Base-by-base conservation (phyloP, 805 yeast genomes). In the Saccharomycopsis olivae region DNA sequence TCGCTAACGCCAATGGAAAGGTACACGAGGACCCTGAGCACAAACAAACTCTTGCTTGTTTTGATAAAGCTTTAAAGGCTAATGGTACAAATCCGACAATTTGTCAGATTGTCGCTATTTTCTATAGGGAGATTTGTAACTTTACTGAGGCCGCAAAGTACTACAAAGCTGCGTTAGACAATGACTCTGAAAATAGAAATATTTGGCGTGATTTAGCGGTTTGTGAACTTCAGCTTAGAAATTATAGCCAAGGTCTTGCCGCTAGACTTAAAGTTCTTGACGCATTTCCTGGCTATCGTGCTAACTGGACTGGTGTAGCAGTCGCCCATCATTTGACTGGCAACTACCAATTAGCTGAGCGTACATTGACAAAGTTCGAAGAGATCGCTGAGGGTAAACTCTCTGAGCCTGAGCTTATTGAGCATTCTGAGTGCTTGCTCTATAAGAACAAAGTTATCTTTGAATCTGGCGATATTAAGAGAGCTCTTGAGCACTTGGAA, bases 231-330 rank as follows among this genome's bases (percentile, higher is more conserved):
- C 97, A 92, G 52, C 65, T 69, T 47, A 75, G 96, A 46, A 88
- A 85, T 53, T 85, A 65, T 55, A 72, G 71, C 50, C 68, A 68
- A 18, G 67, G 81, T 46, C 67, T 73, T 3, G 71, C 62, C 9
- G 71, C 89, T 2, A 71, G 96, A 51, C 75, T 73, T 44, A 66
- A 68, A 29, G 77, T 75, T 51, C 68, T 92, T 58, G 83, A 80
- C 51, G 69, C 71, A 19, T 78, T 72, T 50, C 76, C 92, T 9
- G 94, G 94, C 0, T 83, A 75, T 55, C 71, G 96, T 48, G 87
- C 89, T 46, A 83, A 85, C 54, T 88, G 96, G 95, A 82, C 94
- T 1, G 78, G 80, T 0, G 67, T 82, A 38, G 95, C 95, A 1
- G 68, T 86, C 32, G 95, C 96, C 1, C 85, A 81, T 54, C 84